phyloP scores from a whole-genome alignment of 768 basidiomycete genomes.

The Mycena venus region DNA sequence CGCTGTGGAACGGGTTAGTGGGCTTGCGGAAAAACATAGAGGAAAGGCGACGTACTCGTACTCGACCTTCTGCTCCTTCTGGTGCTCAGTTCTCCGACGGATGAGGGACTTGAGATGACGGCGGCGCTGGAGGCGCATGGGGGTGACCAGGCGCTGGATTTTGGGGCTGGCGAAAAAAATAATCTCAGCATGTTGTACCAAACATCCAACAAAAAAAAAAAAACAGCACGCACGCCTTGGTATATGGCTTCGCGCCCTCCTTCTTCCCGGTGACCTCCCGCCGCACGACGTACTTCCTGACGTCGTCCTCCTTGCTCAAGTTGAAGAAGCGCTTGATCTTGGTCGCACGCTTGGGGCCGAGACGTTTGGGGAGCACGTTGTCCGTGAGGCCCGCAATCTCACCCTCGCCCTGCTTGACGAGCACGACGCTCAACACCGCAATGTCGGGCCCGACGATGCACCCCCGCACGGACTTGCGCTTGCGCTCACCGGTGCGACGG shows the following conservation, averaged over 20 bases:
- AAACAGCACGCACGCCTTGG: slow-evolving; percentile 85
- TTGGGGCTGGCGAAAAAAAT: slow-evolving; percentile 76
- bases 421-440: slow-evolving; percentile 91
- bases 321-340: slow-evolving; percentile 99
- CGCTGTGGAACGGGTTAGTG: slow-evolving; percentile 47
- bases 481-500: slow-evolving; percentile 94
- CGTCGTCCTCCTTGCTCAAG: slow-evolving; percentile 97
- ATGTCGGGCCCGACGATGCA: slow-evolving; percentile 99
- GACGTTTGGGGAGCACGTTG: slow-evolving; percentile 91
- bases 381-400: slow-evolving; percentile 96
- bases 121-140: slow-evolving; percentile 94
- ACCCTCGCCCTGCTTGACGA: slow-evolving; percentile 95
- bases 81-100: slow-evolving; percentile 87
- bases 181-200: background rate
- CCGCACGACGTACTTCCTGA: slow-evolving; percentile 96
- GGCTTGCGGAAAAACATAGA: background rate
- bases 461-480: slow-evolving; percentile 98
- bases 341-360: slow-evolving; percentile 97
- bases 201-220: background rate
- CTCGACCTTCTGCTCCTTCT: slow-evolving; percentile 96
- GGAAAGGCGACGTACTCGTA: slow-evolving; percentile 76
- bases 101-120: slow-evolving; percentile 92
- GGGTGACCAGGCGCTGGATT: slow-evolving; percentile 97
- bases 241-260: slow-evolving; percentile 91
- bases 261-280: slow-evolving; percentile 94